A percentile compares a stretch with the other conserved stretches of the same genome.
Evolutionary conservation across 176 grass and related monocot species (phyloP).

Genomic region (Ananas comosus): DNA sequence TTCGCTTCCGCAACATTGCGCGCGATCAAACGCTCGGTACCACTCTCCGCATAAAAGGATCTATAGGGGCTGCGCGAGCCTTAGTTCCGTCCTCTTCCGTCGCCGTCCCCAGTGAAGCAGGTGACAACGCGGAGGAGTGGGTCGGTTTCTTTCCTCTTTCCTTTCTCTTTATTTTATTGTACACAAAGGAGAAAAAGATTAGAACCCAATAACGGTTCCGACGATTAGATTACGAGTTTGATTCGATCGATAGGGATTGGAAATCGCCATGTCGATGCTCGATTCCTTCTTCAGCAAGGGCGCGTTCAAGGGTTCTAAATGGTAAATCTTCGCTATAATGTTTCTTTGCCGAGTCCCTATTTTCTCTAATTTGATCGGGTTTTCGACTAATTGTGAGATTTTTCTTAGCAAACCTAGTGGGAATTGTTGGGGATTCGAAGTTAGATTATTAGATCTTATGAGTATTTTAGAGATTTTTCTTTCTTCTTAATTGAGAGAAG

Average conservation of each 20-base stretch:
- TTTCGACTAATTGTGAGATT: not conserved
- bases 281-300: slow-evolving; percentile 80
- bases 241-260: not conserved
- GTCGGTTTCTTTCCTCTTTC: not conserved
- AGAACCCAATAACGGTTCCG: not conserved
- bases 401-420: not conserved
- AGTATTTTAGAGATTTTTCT: not conserved
- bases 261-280: slow-evolving; percentile 70
- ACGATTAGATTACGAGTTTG: not conserved
- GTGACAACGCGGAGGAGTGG: not conserved
- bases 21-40: not conserved
- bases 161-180: not conserved
- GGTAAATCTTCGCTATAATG: slow-evolving; percentile 26
- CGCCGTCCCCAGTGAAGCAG: not conserved
- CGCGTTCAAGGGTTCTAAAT: slow-evolving; percentile 65
- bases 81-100: not conserved
- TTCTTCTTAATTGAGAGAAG: not conserved
- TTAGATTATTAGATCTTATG: not conserved
- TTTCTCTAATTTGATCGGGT: not conserved
- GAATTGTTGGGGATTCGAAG: not conserved
- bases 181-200: not conserved
- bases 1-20: not conserved
- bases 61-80: not conserved
- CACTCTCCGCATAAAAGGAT: not conserved
- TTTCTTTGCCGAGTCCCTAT: not conserved